These are phyloP conservation scores for Pseudozyma pruni DNA, from an alignment of 1,284 basidiomycete genomes.

Conservation along the genomic window DNA sequence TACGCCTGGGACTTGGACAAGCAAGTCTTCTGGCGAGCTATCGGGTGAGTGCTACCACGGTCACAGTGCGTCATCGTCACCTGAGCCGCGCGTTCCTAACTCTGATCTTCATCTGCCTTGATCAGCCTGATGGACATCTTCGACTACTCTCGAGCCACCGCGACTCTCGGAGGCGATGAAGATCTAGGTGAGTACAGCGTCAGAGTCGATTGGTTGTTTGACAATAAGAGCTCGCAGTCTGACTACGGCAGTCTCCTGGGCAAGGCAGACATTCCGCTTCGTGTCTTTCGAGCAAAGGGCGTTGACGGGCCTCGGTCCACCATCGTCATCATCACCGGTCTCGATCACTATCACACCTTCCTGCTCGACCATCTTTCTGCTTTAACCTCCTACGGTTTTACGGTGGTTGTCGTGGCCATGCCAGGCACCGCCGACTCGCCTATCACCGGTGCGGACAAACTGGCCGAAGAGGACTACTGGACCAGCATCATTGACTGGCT, in stretches of 20 bases:
- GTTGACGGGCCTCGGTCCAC: slow-evolving; percentile 14
- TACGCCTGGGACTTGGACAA: slow-evolving; percentile 38
- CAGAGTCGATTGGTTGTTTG: not conserved
- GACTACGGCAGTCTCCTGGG: not conserved
- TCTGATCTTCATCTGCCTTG: not conserved
- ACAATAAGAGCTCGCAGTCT: not conserved
- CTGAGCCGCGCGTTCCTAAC: not conserved
- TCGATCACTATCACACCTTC: slow-evolving; percentile 46
- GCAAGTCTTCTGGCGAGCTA: slow-evolving; percentile 12
- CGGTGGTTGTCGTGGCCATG: slow-evolving; percentile 29
- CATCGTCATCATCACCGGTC: slow-evolving; percentile 42
- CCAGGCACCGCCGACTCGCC: slow-evolving; percentile 48
- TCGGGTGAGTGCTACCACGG: slow-evolving; percentile 11
- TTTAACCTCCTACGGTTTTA: slow-evolving; percentile 14
- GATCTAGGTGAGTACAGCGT: not conserved
- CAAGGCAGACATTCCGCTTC: slow-evolving; percentile 21
- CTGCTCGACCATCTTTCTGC: slow-evolving; percentile 19
- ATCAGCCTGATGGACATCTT: slow-evolving; percentile 11
- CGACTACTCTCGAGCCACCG: slow-evolving; percentile 1
- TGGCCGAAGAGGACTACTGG: slow-evolving; percentile 28
- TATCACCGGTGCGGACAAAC: slow-evolving; percentile 23
- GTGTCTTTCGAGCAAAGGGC: slow-evolving; percentile 18
- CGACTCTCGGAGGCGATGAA: slow-evolving; percentile 6
- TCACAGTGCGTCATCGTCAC: not conserved
- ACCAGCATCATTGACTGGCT: slow-evolving; percentile 41